These are phyloP conservation scores for Nigrospora osmanthi DNA, from an alignment of 2,329 filamentous ascomycete species.

Conservation along the genomic window DNA sequence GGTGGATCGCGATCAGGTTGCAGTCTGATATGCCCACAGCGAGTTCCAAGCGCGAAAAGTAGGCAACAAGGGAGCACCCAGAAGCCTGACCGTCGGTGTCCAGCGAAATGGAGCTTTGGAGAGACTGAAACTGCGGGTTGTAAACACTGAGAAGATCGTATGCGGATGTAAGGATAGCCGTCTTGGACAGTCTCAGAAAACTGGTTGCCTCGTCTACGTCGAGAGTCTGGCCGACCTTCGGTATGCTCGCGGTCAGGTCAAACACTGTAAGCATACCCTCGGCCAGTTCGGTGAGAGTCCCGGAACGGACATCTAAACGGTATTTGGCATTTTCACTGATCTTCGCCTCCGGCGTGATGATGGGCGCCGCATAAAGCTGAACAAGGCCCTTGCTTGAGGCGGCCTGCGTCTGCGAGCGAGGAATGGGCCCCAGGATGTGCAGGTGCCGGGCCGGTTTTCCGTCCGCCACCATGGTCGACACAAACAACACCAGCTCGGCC, in stretches of 20 bases:
- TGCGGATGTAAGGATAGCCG: conserved; percentile 57
- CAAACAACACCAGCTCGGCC: conserved; percentile 46
- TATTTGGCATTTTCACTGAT: conserved; percentile 23
- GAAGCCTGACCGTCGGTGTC: conserved; percentile 32
- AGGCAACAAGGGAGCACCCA: conserved; percentile 42
- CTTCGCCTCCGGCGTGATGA: conserved; percentile 7
- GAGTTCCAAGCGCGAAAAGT: conserved; percentile 59
- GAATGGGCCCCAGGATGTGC: conserved; percentile 17
- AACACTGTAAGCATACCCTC: conserved; percentile 50
- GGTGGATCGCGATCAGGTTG: conserved; percentile 59
- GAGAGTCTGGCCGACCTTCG: conserved; percentile 49
- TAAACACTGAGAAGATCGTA: conserved; percentile 50
- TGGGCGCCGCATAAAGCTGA: conserved; percentile 17
- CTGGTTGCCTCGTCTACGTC: conserved; percentile 45
- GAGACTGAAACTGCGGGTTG: conserved; percentile 59
- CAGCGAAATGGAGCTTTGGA: conserved; percentile 42
- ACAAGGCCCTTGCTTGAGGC: conserved; percentile 11
- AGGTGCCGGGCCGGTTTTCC: conserved; percentile 14
- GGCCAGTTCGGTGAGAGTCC: conserved; percentile 53
- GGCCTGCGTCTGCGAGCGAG: conserved; percentile 8
- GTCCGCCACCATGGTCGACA: conserved; percentile 30
- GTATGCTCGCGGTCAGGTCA: conserved; percentile 55
- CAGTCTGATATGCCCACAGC: conserved; percentile 57
- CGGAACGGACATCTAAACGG: conserved; percentile 54
- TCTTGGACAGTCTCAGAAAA: conserved; percentile 59